Conservation (phyloP, 1,284 basidiomycete species). For the Cryptococcus sp. region DNA sequence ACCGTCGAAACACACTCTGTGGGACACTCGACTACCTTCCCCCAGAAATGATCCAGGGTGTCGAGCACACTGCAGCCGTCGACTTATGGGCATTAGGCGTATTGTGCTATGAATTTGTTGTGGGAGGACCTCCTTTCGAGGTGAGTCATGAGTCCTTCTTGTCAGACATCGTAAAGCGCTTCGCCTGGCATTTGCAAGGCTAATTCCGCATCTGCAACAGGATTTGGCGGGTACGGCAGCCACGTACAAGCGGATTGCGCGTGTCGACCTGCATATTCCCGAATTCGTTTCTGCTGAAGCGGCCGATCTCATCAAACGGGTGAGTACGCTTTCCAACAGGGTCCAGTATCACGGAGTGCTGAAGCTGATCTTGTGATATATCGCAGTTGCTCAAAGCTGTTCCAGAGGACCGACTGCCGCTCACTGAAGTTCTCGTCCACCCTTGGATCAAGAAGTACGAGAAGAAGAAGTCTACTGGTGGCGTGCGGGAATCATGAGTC, state of each 20-base stretch:
- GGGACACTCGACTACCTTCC: slow-evolving; percentile 97
- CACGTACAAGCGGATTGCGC: slow-evolving; percentile 73
- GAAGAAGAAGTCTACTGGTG: slow-evolving; percentile 37
- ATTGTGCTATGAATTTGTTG: slow-evolving; percentile 91
- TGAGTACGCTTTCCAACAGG: slow-evolving; percentile 40
- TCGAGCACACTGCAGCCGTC: slow-evolving; percentile 50
- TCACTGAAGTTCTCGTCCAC: slow-evolving; percentile 78
- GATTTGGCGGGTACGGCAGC: slow-evolving; percentile 56
- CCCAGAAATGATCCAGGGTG: slow-evolving; percentile 96
- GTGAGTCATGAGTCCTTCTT: slow-evolving; percentile 20
- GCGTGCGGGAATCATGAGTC: slow-evolving; percentile 14
- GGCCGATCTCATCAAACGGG: slow-evolving; percentile 65
- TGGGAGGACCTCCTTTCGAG: slow-evolving; percentile 92
- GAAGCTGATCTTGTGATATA: neutral
- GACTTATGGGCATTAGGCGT: slow-evolving; percentile 98
- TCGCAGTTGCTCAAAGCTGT: slow-evolving; percentile 83
- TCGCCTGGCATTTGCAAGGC: slow-evolving; percentile 66
- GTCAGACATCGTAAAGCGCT: neutral
- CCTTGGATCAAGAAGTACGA: slow-evolving; percentile 89
- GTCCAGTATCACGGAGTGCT: neutral
- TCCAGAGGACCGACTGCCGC: slow-evolving; percentile 76
- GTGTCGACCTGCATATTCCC: slow-evolving; percentile 76
- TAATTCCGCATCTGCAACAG: slow-evolving; percentile 4
- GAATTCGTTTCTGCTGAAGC: slow-evolving; percentile 65
- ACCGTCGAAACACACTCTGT: slow-evolving; percentile 76